Evolutionary conservation across 2,329 filamentous ascomycete genomes (phyloP).

Genomic region (Trichoderma atroviride): DNA sequence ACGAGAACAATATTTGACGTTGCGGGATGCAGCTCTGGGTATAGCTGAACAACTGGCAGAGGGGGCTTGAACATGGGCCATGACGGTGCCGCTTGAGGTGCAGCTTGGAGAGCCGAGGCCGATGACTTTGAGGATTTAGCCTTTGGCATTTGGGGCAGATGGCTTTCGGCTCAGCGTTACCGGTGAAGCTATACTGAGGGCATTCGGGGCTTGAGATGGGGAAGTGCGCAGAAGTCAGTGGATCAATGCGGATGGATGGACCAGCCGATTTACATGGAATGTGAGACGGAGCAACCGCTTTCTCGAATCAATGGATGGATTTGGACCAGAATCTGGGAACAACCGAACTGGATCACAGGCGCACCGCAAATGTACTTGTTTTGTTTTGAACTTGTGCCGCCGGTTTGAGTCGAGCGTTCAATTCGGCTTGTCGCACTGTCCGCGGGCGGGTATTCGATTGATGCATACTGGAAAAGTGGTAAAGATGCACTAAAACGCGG

Average conservation of each 20-base stretch:
- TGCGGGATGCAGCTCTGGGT: slow-evolving; percentile 54
- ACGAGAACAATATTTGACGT: slow-evolving; percentile 71
- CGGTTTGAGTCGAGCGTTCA: not conserved
- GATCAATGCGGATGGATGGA: not conserved
- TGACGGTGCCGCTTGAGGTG: slow-evolving; percentile 41
- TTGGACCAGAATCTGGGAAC: not conserved
- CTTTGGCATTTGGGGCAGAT: slow-evolving; percentile 39
- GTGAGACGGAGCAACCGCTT: not conserved
- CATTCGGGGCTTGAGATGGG: not conserved
- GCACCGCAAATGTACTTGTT: not conserved
- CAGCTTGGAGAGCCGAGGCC: slow-evolving; percentile 22
- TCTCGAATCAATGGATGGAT: not conserved
- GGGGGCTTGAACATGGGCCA: slow-evolving; percentile 75
- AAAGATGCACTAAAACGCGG: not conserved
- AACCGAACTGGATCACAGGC: no score
- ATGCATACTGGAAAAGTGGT: not conserved
- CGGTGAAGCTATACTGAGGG: not conserved
- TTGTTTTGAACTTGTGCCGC: not conserved
- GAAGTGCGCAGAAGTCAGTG: no score
- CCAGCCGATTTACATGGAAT: not conserved
- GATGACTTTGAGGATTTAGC: slow-evolving; percentile 37
- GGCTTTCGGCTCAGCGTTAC: not conserved
- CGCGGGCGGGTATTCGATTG: slow-evolving; percentile 2
- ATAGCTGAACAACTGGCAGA: slow-evolving; percentile 66
- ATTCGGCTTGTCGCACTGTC: not conserved